Conservation (phyloP, 495 filamentous ascomycete species). For the Niebla homalea region DNA sequence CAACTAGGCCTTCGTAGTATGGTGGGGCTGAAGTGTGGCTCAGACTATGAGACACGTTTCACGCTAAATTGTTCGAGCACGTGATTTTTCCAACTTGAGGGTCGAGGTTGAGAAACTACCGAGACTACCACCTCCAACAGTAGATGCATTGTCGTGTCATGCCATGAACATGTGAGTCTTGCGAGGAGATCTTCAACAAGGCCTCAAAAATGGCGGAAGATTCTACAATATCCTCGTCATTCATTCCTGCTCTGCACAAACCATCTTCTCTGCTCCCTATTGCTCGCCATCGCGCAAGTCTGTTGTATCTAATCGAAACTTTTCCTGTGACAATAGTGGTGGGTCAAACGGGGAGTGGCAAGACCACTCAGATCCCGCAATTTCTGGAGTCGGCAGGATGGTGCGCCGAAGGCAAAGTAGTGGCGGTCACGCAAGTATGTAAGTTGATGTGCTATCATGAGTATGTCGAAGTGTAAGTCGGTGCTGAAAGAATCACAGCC, state of each 20-base stretch:
- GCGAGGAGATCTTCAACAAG: no score
- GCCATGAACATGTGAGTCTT: not conserved
- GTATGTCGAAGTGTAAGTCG: not conserved
- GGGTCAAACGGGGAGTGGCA: constrained; percentile 78
- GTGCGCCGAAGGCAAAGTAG: constrained; percentile 68
- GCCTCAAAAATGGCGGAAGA: constrained; percentile 9
- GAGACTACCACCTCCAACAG: not conserved
- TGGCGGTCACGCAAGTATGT: constrained; percentile 83
- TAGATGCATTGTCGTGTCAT: not conserved
- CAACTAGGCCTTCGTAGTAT: no score
- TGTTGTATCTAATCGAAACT: constrained; percentile 71
- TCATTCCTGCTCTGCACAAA: constrained; percentile 68
- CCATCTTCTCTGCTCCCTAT: constrained; percentile 67
- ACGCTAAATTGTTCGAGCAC: not conserved
- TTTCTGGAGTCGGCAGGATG: constrained; percentile 81
- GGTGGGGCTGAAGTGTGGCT: no score
- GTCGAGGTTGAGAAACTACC: no score
- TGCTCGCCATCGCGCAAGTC: constrained; percentile 52
- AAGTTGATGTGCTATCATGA: constrained; percentile 2
- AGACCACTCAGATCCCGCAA: constrained; percentile 85
- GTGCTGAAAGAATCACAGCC: constrained; percentile 41
- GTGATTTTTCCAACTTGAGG: not conserved
- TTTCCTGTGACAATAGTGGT: constrained; percentile 72
- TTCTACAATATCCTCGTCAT: constrained; percentile 44
- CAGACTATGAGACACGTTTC: no score